phyloP scores from a whole-genome alignment of 306 rosid genomes.

The Castanopsis chinensis region DNA sequence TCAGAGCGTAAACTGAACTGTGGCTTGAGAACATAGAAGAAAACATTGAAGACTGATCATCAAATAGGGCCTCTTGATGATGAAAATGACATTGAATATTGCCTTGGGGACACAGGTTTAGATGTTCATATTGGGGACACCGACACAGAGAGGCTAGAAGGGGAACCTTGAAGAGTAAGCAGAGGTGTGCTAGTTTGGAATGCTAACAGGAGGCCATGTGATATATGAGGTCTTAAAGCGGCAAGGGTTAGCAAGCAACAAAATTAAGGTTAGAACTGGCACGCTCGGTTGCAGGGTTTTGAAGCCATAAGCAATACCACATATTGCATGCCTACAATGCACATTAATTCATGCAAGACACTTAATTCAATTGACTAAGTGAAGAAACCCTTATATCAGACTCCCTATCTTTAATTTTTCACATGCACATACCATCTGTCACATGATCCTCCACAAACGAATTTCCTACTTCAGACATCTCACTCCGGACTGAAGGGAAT shows the following conservation, averaged over 20 bases:
- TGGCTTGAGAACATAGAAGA: constrained; percentile 39
- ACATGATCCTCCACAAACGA: constrained; percentile 51
- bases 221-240: constrained; percentile 47
- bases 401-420: not conserved
- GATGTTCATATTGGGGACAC: constrained; percentile 79
- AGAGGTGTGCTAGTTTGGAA: constrained; percentile 76
- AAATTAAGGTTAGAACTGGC: constrained; percentile 1
- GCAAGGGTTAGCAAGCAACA: constrained; percentile 19
- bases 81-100: constrained; percentile 63
- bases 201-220: constrained; percentile 59
- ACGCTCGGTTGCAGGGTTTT: constrained; percentile 12
- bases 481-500: constrained; percentile 46
- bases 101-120: constrained; percentile 71
- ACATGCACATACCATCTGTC: constrained; percentile 46
- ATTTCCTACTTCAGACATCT: constrained; percentile 45
- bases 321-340: not conserved
- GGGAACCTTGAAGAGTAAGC: constrained; percentile 71
- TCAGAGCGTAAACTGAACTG: constrained; percentile 48
- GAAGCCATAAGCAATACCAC: constrained; percentile 11
- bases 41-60: constrained; percentile 50
- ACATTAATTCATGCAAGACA: not conserved
- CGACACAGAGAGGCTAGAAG: constrained; percentile 63
- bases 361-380: not conserved
- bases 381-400: not conserved
- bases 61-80: constrained; percentile 64